Conservation (phyloP, 192 early-diverging fungal genomes). For the Entomortierella lignicola region DNA sequence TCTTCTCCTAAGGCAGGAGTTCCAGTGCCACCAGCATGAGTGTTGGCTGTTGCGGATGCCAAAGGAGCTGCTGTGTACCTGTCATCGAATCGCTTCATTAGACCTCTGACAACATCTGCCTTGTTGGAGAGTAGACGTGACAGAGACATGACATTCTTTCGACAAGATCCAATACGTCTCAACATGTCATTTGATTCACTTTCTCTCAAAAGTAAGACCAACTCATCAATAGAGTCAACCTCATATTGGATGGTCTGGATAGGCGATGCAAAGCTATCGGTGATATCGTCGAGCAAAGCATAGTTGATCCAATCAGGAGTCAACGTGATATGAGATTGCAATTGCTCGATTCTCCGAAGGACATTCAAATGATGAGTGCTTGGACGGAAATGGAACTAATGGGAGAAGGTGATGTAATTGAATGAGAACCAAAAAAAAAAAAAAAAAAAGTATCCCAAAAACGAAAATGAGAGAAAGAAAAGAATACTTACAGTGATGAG, state of each 20-base stretch:
- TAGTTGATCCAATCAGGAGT: conserved; percentile 98
- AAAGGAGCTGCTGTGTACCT: conserved; percentile 50
- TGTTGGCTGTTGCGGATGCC: neutral
- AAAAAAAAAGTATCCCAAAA: neutral
- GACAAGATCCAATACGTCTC: conserved; percentile 76
- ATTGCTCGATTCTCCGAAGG: conserved; percentile 83
- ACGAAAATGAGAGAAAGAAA: neutral
- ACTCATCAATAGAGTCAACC: conserved; percentile 95
- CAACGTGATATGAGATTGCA: conserved; percentile 86
- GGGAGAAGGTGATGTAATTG: neutral
- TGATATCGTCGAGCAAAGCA: conserved; percentile 94
- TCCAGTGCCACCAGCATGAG: neutral
- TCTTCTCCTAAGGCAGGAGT: neutral
- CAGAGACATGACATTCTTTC: conserved; percentile 77
- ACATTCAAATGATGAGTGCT: conserved; percentile 88
- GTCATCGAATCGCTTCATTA: conserved; percentile 77
- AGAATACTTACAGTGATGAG: conserved; percentile 68
- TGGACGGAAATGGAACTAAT: conserved; percentile 85
- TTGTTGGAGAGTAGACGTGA: conserved; percentile 78
- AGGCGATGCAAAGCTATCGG: conserved; percentile 90
- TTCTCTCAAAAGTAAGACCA: conserved; percentile 91
- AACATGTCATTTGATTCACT: conserved; percentile 87
- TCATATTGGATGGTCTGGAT: conserved; percentile 91
- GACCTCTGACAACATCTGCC: conserved; percentile 77
- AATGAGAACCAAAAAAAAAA: neutral